Conservation (phyloP, 106 monocot genomes). For the Allium fistulosum region DNA sequence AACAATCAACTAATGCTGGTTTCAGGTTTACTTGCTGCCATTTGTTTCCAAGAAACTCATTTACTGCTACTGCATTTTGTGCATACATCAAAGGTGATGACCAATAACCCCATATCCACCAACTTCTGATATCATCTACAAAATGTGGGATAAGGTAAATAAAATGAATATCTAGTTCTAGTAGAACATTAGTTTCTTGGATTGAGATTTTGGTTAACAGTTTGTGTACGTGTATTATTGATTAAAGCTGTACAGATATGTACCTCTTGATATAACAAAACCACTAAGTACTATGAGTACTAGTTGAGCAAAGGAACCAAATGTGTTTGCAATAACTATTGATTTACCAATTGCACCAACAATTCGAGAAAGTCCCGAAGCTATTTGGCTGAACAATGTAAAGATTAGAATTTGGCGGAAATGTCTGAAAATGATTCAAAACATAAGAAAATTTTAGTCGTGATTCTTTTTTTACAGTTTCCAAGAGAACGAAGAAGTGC, state of each 20-base stretch:
- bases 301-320: constrained; percentile 65
- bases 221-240: neutral
- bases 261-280: constrained; percentile 59
- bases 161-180: no score
- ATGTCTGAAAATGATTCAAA: constrained; percentile 16
- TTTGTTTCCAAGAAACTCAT: constrained; percentile 68
- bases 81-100: constrained; percentile 83
- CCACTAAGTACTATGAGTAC: constrained; percentile 64
- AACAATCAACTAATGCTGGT: neutral
- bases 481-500: no score
- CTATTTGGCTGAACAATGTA: constrained; percentile 39
- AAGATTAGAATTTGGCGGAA: constrained; percentile 41
- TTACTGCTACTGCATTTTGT: constrained; percentile 68
- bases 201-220: neutral
- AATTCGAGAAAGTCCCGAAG: constrained; percentile 41
- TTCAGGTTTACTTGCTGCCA: constrained; percentile 33
- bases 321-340: constrained; percentile 68
- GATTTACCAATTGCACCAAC: constrained; percentile 42
- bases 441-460: neutral
- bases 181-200: neutral
- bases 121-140: constrained; percentile 49
- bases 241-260: neutral
- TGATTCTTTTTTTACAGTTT: no score
- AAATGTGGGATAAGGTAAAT: neutral
- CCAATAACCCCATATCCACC: constrained; percentile 91